Evolutionary conservation across 2,329 filamentous ascomycete species (phyloP), one percentile per base, ranked within the genome.

Genomic region (Alternaria solani): DNA sequence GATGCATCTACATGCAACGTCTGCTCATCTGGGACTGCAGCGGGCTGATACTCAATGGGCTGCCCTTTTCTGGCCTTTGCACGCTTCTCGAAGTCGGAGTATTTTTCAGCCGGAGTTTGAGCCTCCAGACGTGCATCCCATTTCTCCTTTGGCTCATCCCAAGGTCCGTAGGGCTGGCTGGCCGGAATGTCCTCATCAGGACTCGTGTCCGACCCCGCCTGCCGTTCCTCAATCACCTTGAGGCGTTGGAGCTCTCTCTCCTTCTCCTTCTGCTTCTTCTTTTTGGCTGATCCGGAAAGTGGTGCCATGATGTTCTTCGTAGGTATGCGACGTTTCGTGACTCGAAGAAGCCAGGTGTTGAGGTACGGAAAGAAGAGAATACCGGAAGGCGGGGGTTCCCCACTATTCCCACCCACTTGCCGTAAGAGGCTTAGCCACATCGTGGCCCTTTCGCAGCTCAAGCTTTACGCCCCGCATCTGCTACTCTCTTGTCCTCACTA

Each of bases 171-270:
- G 6, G 43, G 12, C 23, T 36, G 41, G n/a, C 20, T 54, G n/a
- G 32, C 38, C 14, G 49, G 49, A 2, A 54, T 34, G 11, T 48
- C 49, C 36, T 47, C 48, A 11, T 58, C 56, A 28, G 49, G 49
- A 9, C 41, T 53, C 12, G 56, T 46, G 41, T 54, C 56, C 32
- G 56, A 58, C 5, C 49, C 48, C 5, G 41, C 56, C 39, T 39
- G 23, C 18, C 32, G 42, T 34, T 58, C 25, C 12, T 54, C 48
- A 20, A 47, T 58, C 25, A 38, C 56, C 51, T 58, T 54, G 20
- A 42, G 30, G 32, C 39, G 47, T 34, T 58, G 48, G 46, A 49
- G 4, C 14, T 49, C 46, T 20, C 47, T 41, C 23, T 58, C 46
- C 23, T 53, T 58, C 32, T 42, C 56, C n/a, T 34, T 52, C 25